Conservation (phyloP, 306 rosid species). For the Begonia loranthoides region DNA sequence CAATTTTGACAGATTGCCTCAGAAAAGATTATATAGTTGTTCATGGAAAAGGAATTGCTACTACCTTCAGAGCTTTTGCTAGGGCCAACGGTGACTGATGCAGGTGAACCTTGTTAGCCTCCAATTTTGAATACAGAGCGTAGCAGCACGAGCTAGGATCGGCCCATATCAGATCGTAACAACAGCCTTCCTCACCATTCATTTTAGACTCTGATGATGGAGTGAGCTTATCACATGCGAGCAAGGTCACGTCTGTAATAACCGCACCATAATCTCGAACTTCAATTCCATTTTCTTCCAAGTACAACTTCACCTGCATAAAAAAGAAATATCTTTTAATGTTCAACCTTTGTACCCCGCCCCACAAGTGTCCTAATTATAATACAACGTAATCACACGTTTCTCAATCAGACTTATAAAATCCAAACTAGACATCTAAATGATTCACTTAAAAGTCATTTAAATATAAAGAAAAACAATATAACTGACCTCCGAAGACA, state of each 20-base stretch:
- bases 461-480: constrained; percentile 8
- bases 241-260: constrained; percentile 52
- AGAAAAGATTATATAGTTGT: too few relatives aligned
- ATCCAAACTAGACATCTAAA: too few relatives aligned
- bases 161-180: constrained; percentile 52
- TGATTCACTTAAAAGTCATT: too few relatives aligned
- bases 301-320: constrained; percentile 51
- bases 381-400: too few relatives aligned
- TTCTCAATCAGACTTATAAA: too few relatives aligned
- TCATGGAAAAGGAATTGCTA: too few relatives aligned
- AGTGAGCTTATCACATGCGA: constrained; percentile 45
- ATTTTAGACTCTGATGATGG: constrained; percentile 11
- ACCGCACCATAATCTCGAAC: constrained; percentile 65
- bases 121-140: constrained; percentile 64
- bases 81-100: constrained; percentile 97
- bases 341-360: too few relatives aligned
- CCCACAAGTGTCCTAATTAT: too few relatives aligned
- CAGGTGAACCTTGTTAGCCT: constrained; percentile 42
- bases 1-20: too few relatives aligned
- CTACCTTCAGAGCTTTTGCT: constrained; percentile 91
- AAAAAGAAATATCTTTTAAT: constrained; percentile 1
- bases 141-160: constrained; percentile 87
- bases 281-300: constrained; percentile 62
- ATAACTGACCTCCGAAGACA: constrained; percentile 71
- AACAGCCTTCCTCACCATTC: constrained; percentile 27